These are phyloP conservation scores for Fragaria iinumae DNA, from an alignment of 306 rosid genomes.

Conservation along the genomic window DNA sequence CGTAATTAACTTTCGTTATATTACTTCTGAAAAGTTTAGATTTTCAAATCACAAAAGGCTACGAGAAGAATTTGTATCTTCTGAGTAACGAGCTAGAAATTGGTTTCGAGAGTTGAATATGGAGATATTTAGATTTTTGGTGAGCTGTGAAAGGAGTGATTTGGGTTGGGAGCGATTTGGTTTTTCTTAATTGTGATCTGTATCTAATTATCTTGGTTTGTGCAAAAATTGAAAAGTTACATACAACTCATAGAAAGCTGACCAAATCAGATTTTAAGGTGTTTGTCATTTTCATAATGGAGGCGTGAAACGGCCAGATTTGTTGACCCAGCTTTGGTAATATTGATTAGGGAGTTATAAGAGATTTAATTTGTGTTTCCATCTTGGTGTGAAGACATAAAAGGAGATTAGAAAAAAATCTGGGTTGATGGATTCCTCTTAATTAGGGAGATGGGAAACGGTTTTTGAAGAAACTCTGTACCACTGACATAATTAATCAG, in stretches of 20 bases:
- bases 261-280: conserved; percentile 1
- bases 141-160: not conserved
- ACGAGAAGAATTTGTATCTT: not conserved
- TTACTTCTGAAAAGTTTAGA: too few species aligned
- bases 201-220: not conserved
- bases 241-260: not conserved
- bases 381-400: not conserved
- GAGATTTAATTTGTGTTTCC: not conserved
- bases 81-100: conserved; percentile 5
- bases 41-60: not conserved
- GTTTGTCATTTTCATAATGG: not conserved
- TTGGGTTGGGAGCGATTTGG: not conserved
- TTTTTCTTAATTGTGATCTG: not conserved
- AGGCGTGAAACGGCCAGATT: not conserved
- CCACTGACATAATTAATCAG: not conserved
- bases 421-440: not conserved
- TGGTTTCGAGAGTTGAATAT: not conserved
- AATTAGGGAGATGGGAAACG: not conserved
- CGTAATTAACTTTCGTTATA: too few species aligned
- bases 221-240: not conserved
- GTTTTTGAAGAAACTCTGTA: conserved; percentile 4
- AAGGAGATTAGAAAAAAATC: not conserved
- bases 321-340: not conserved
- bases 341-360: not conserved
- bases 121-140: not conserved